Evolutionary conservation across 1,139 yeast genomes (phyloP).

Genomic region (Candida sojae): DNA sequence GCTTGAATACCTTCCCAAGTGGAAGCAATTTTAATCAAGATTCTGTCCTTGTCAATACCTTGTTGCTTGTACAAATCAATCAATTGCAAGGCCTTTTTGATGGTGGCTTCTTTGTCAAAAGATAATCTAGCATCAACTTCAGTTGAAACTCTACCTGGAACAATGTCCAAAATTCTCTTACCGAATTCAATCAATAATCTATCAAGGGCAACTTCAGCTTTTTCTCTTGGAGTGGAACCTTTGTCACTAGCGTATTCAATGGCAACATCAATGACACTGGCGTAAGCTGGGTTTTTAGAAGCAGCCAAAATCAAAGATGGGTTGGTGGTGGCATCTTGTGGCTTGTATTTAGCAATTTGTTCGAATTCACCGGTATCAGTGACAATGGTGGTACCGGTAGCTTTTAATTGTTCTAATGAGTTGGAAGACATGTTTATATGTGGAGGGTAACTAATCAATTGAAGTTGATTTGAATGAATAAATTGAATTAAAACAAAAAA

Average conservation of each 20-base stretch:
- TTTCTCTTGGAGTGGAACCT: constrained; percentile 49
- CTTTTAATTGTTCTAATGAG: constrained; percentile 91
- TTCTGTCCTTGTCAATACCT: constrained; percentile 86
- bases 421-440: constrained; percentile 33
- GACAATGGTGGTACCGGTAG: constrained; percentile 93
- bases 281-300: constrained; percentile 85
- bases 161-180: constrained; percentile 86
- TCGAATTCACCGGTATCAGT: constrained; percentile 99
- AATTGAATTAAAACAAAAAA: neutral
- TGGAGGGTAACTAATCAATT: neutral
- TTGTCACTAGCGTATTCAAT: constrained; percentile 79
- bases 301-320: constrained; percentile 98
- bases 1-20: constrained; percentile 99
- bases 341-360: constrained; percentile 95
- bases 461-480: constrained; percentile 1
- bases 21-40: constrained; percentile 94
- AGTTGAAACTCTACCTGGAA: constrained; percentile 99
- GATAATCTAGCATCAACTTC: constrained; percentile 99
- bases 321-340: constrained; percentile 99
- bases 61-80: constrained; percentile 79
- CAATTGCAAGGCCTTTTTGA: constrained; percentile 87
- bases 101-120: constrained; percentile 89
- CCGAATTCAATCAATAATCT: constrained; percentile 95
- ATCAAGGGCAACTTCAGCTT: constrained; percentile 80
- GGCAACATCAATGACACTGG: constrained; percentile 87